Conservation (phyloP, 495 filamentous ascomycete species). For the Tuber indicum region DNA sequence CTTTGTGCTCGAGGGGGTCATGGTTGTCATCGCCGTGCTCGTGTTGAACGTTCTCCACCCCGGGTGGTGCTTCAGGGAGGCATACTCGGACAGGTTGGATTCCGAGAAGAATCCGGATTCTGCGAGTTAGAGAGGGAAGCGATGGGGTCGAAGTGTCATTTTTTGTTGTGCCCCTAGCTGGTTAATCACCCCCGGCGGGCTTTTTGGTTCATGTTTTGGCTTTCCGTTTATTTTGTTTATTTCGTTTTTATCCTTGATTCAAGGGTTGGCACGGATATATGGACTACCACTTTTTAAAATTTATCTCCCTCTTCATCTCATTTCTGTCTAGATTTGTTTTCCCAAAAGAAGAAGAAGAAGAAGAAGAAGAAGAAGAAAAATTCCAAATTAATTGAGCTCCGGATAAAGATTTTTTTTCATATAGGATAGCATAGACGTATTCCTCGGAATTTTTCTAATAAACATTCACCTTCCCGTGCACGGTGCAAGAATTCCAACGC, state of each 20-base stretch:
- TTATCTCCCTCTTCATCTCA: not conserved
- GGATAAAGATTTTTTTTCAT: not conserved
- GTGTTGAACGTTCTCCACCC: conserved; percentile 58
- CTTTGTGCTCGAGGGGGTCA: conserved; percentile 65
- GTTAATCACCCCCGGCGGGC: not conserved
- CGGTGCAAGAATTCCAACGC: not conserved
- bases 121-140: conserved; percentile 3
- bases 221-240: not conserved
- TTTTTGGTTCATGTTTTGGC: not conserved
- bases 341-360: not conserved
- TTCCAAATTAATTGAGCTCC: not conserved
- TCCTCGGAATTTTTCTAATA: not conserved
- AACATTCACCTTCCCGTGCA: not conserved
- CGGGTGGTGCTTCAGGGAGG: conserved; percentile 48
- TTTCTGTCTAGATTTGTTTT: not conserved
- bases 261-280: not conserved
- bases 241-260: not conserved
- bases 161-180: not conserved
- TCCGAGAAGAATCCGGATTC: not conserved
- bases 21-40: conserved; percentile 57
- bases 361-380: no score
- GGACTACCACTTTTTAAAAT: not conserved
- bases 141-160: not conserved
- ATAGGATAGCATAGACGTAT: not conserved
- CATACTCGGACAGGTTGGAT: conserved; percentile 16